A percentile compares a stretch with the other conserved stretches of the same genome.
Evolutionary conservation across 1,139 yeast genomes (phyloP).

Genomic region (Blastobotrys illinoisensis): DNA sequence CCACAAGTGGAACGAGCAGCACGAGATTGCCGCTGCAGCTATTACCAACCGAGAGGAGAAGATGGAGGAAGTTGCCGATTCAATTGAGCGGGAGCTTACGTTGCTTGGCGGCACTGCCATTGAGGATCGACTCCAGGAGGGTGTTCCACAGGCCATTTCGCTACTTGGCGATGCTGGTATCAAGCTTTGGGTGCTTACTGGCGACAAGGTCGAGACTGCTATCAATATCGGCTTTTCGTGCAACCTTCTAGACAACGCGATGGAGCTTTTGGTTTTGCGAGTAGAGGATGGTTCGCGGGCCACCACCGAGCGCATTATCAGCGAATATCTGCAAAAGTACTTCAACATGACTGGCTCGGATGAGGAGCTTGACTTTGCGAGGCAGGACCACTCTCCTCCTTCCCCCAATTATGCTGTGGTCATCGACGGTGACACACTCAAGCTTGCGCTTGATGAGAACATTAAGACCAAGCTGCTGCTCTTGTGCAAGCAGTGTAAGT

Average conservation of each 20-base stretch:
- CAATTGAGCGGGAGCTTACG: conserved; percentile 63
- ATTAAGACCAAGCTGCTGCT: conserved; percentile 64
- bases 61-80: conserved; percentile 70
- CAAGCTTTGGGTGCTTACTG: conserved; percentile 92
- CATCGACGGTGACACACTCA: conserved; percentile 89
- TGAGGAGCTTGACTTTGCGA: conserved; percentile 54
- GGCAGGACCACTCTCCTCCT: conserved; percentile 71
- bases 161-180: conserved; percentile 81
- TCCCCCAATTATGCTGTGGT: conserved; percentile 71
- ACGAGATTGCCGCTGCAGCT: conserved; percentile 66
- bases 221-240: conserved; percentile 95
- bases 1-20: conserved; percentile 59
- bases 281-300: conserved; percentile 33
- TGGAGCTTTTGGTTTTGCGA: conserved; percentile 72
- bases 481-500: conserved; percentile 86
- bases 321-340: conserved; percentile 52
- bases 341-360: conserved; percentile 60
- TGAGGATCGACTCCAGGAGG: conserved; percentile 89
- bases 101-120: conserved; percentile 93
- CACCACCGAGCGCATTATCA: conserved; percentile 49
- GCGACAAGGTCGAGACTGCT: conserved; percentile 95
- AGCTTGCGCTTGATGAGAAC: conserved; percentile 47
- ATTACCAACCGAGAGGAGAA: conserved; percentile 69
- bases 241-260: conserved; percentile 74
- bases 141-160: conserved; percentile 89